A percentile compares a stretch with the other conserved stretches of the same genome.
These are phyloP conservation scores for Hysterangium stoloniferum DNA, from an alignment of 768 basidiomycete genomes.

Conservation along the genomic window DNA sequence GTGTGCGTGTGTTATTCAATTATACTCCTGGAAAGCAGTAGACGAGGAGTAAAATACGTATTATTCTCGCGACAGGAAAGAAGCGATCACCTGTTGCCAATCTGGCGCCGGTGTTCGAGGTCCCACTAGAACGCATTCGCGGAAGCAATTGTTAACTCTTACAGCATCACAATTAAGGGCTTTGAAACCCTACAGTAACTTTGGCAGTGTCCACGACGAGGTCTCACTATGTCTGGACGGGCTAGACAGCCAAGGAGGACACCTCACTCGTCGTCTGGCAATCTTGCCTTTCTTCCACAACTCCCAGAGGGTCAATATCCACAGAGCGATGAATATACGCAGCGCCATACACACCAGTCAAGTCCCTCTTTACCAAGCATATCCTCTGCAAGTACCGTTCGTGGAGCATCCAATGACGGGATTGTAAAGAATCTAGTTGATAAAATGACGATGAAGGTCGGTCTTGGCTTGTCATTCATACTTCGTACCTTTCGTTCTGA, in stretches of 20 bases:
- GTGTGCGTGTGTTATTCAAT: no score
- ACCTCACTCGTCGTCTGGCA: slow-evolving; percentile 8
- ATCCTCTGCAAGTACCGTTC: slow-evolving; percentile 33
- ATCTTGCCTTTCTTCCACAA: neutral
- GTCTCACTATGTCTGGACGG: no score
- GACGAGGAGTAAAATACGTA: no score
- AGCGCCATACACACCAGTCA: slow-evolving; percentile 14
- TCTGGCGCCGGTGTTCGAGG: no score
- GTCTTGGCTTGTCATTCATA: slow-evolving; percentile 15
- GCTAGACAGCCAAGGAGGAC: slow-evolving; percentile 1
- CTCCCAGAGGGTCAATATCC: neutral
- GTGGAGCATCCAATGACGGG: slow-evolving; percentile 63
- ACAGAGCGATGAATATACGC: neutral
- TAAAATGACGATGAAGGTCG: slow-evolving; percentile 73
- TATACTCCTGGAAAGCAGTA: no score
- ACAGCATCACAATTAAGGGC: no score
- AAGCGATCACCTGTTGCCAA: no score
- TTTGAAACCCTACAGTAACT: no score
- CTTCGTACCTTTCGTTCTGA: neutral
- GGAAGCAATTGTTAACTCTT: no score
- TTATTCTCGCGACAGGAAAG: no score
- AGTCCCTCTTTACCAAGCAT: slow-evolving; percentile 14
- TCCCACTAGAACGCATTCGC: no score
- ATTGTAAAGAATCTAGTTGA: slow-evolving; percentile 74
- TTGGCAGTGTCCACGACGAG: no score